Conservation (phyloP, 805 yeast genomes). For the Ogataea parapolymorpha region DNA sequence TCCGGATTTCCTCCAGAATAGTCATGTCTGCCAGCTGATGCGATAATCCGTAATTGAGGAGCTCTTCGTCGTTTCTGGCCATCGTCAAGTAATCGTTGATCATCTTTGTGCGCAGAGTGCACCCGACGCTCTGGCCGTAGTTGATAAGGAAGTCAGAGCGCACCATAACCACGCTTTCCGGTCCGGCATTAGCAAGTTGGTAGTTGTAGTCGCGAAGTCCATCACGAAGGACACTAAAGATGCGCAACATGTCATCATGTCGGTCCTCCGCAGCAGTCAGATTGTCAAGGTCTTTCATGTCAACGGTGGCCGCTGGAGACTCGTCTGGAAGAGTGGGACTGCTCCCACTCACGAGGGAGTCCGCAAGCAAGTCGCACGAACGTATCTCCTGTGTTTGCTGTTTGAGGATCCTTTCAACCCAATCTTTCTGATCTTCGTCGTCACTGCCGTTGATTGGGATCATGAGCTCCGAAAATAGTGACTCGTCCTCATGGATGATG, state of each 20-base stretch:
- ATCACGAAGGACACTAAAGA: conserved; percentile 17
- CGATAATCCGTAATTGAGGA: conserved; percentile 6
- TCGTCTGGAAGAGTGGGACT: conserved; percentile 18
- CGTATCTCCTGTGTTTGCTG: conserved; percentile 11
- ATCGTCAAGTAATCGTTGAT: conserved; percentile 26
- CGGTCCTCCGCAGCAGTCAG: not conserved
- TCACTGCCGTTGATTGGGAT: conserved; percentile 9
- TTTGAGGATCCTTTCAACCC: conserved; percentile 20
- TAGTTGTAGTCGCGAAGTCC: conserved; percentile 26
- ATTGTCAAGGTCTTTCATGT: conserved; percentile 1
- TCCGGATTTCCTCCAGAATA: conserved; percentile 19
- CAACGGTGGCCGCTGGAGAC: conserved; percentile 13
- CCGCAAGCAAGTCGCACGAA: conserved; percentile 12
- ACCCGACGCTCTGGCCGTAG: conserved; percentile 17
- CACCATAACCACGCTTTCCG: conserved; percentile 19
- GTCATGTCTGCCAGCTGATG: conserved; percentile 14
- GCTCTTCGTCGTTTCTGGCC: conserved; percentile 23
- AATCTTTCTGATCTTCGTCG: conserved; percentile 16
- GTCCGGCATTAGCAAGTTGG: conserved; percentile 17
- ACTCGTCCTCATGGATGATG: conserved; percentile 14
- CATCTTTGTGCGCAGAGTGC: conserved; percentile 23
- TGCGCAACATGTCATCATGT: conserved; percentile 8
- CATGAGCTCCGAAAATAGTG: conserved; percentile 15
- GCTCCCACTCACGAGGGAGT: conserved; percentile 11
- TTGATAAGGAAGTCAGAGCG: conserved; percentile 28